Evolutionary conservation across 1,139 yeast genomes (phyloP).

Genomic region (Eremothecium coryli): DNA sequence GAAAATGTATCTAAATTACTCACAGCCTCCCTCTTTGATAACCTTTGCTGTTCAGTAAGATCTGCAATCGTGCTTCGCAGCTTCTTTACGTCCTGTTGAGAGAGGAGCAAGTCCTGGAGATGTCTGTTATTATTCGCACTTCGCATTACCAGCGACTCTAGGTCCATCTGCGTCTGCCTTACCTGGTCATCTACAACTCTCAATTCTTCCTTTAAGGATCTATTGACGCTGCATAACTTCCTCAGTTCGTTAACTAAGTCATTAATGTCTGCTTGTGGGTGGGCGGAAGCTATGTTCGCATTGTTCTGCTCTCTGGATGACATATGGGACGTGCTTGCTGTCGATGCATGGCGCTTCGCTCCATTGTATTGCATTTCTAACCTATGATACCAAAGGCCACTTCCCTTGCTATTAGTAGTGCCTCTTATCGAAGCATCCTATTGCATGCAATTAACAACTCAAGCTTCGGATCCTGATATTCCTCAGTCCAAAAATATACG

Average conservation of each 20-base stretch:
- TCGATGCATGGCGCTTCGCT: too few relatives aligned
- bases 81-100: constrained; percentile 13
- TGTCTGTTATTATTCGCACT: constrained; percentile 38
- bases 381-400: too few relatives aligned
- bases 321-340: too few relatives aligned
- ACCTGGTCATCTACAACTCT: constrained; percentile 32
- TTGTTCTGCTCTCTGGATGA: too few relatives aligned
- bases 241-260: constrained; percentile 28
- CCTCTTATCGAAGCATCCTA: too few relatives aligned
- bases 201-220: constrained; percentile 23
- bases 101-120: constrained; percentile 28
- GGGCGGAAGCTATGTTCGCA: too few relatives aligned
- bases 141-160: constrained; percentile 34
- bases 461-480: too few relatives aligned
- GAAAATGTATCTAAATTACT: constrained; percentile 2
- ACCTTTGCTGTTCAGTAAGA: constrained; percentile 7
- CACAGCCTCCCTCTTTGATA: constrained; percentile 2
- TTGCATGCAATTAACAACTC: too few relatives aligned
- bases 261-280: constrained; percentile 17
- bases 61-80: constrained; percentile 8
- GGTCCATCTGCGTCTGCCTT: constrained; percentile 34
- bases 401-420: too few relatives aligned
- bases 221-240: constrained; percentile 27
- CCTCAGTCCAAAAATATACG: too few relatives aligned
- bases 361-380: too few relatives aligned